Conservation (phyloP, 2,329 filamentous ascomycete species). For the Xylariaceae sp. region DNA sequence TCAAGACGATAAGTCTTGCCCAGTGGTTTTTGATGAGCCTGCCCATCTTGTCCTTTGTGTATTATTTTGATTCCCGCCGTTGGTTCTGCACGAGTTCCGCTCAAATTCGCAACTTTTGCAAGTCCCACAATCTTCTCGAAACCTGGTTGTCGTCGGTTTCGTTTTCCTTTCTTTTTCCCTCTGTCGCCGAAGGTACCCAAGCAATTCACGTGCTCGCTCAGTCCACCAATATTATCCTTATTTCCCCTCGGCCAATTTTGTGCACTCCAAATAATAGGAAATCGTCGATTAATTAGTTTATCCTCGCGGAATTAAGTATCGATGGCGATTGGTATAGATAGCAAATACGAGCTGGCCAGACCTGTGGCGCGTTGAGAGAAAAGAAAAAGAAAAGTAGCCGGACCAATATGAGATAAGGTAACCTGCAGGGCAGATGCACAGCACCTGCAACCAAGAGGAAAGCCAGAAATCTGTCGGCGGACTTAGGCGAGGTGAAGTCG, state of each 20-base stretch:
- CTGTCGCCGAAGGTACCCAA: slow-evolving; percentile 13
- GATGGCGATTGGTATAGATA: slow-evolving; percentile 21
- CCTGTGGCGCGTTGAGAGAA: slow-evolving; percentile 39
- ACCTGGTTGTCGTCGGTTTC: slow-evolving; percentile 8
- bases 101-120: slow-evolving; percentile 12
- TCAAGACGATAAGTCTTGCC: slow-evolving; percentile 89
- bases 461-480: slow-evolving; percentile 24
- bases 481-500: slow-evolving; percentile 36
- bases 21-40: slow-evolving; percentile 99
- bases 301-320: slow-evolving; percentile 15
- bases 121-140: slow-evolving; percentile 21
- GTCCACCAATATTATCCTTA: background rate
- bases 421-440: slow-evolving; percentile 49
- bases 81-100: too few species aligned
- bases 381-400: slow-evolving; percentile 28
- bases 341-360: slow-evolving; percentile 47
- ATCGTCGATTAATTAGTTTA: slow-evolving; percentile 17
- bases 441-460: slow-evolving; percentile 37
- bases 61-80: background rate
- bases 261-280: slow-evolving; percentile 17
- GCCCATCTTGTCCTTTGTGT: slow-evolving; percentile 60
- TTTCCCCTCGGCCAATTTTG: slow-evolving; percentile 12
- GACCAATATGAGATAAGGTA: slow-evolving; percentile 40
- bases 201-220: slow-evolving; percentile 20
- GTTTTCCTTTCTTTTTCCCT: slow-evolving; percentile 16